phyloP scores from a whole-genome alignment of 1,284 basidiomycete genomes.

The Ustilago tritici region DNA sequence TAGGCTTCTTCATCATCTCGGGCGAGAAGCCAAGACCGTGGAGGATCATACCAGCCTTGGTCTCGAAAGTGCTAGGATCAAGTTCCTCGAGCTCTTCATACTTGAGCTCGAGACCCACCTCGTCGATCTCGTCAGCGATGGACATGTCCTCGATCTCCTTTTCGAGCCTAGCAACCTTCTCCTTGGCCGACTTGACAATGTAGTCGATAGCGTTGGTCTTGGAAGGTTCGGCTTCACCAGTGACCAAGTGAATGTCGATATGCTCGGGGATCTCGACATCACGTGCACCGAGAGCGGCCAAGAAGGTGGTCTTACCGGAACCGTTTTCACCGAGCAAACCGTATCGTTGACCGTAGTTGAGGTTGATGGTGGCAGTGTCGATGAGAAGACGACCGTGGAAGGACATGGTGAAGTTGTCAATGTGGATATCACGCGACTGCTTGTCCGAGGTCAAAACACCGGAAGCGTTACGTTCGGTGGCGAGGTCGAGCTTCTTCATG shows the following conservation, averaged over 20 bases:
- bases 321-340: slow-evolving; percentile 97
- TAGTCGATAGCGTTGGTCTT: slow-evolving; percentile 95
- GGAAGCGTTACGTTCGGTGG: slow-evolving; percentile 68
- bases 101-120: slow-evolving; percentile 83
- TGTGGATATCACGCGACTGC: slow-evolving; percentile 95
- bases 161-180: slow-evolving; percentile 95
- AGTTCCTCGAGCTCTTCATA: slow-evolving; percentile 98
- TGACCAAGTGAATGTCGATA: slow-evolving; percentile 97
- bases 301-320: slow-evolving; percentile 86
- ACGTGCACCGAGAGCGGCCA: slow-evolving; percentile 66
- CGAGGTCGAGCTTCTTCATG: slow-evolving; percentile 68
- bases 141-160: slow-evolving; percentile 94
- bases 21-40: slow-evolving; percentile 94
- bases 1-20: slow-evolving; percentile 94
- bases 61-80: slow-evolving; percentile 94
- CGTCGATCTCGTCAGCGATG: slow-evolving; percentile 87
- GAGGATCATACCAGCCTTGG: slow-evolving; percentile 93
- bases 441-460: slow-evolving; percentile 93
- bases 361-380: slow-evolving; percentile 87
- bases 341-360: slow-evolving; percentile 95
- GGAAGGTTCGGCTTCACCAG: slow-evolving; percentile 95
- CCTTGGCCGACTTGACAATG: slow-evolving; percentile 90
- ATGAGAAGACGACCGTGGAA: slow-evolving; percentile 96
- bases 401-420: slow-evolving; percentile 93
- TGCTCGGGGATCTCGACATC: slow-evolving; percentile 95